Base-by-base conservation (phyloP, 805 yeast species). In the Kurtzmaniella fragi region DNA sequence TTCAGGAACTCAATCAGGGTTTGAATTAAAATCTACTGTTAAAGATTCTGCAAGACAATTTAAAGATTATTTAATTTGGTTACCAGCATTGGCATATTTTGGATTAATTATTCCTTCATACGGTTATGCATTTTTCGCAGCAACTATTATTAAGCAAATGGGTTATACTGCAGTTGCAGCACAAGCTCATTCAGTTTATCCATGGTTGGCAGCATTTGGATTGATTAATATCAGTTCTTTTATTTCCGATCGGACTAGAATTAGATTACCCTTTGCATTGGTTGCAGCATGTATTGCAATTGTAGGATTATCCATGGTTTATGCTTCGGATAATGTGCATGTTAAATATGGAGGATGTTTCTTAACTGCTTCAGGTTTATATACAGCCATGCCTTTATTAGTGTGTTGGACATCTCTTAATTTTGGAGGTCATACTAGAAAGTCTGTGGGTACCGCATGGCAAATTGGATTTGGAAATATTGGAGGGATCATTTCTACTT, bases 101-200 rank as follows among this genome's bases (percentile, higher is more conserved):
- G 78, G 82, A 20, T 63, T 77, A 40, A 73, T 82, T 50, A 75
- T 82, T 42, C 87, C 88, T n/a, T 72, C 87, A 13, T 83, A 83
- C 49, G 83, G 87, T 32, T 82, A 81, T 51, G 88, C 89, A 12
- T 82, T 76, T 57, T 82, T 82, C 56, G 81, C 88, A 15, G 79
- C 86, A 32, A 67, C 82, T 25, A 82, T 82, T 53, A 79, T 82
- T 53, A 65, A 64, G 38, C 59, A 73, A 31, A 65, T 82, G 64
- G 82, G 84, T 15, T 71, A 81, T 66, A 72, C 86, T 2, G 80
- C 86, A 2, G 82, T 79, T 50, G 67, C 75, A 40, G 91, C 95
- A 8, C 88, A 88, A 59, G 75, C 82, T 40, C 82, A 81, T 62
- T 83, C 95, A 0, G 85, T 88, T 35, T 89, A 87, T 48, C 95